phyloP scores from a whole-genome alignment of 345 rosid species.

The Eutrema yunnanense region DNA sequence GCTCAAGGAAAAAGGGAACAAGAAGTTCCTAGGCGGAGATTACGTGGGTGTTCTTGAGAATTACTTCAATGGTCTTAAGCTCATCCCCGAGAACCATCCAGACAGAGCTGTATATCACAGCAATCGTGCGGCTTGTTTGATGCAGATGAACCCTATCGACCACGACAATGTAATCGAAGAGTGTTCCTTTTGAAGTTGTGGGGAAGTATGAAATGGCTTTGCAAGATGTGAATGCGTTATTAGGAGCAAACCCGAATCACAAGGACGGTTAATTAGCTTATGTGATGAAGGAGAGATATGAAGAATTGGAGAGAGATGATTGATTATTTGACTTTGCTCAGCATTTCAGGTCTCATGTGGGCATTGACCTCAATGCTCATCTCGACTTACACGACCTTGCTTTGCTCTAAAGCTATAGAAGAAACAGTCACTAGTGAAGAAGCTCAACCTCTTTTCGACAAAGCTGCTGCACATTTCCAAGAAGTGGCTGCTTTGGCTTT shows the following conservation, averaged over 20 bases:
- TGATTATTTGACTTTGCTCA: slow-evolving; percentile 97
- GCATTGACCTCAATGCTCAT: slow-evolving; percentile 96
- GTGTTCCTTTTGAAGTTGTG: slow-evolving; percentile 64
- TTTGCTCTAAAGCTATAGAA: slow-evolving; percentile 91
- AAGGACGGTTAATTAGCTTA: slow-evolving; percentile 42
- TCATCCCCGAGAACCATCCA: slow-evolving; percentile 68
- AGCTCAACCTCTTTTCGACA: slow-evolving; percentile 79
- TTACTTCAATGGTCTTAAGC: slow-evolving; percentile 64
- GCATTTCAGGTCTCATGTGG: slow-evolving; percentile 79
- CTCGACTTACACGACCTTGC: slow-evolving; percentile 84
- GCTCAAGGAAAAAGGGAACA: slow-evolving; percentile 97
- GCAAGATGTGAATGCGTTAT: slow-evolving; percentile 70
- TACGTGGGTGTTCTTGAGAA: slow-evolving; percentile 77
- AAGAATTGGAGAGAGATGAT: slow-evolving; percentile 94
- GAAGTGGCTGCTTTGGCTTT: slow-evolving; percentile 96
- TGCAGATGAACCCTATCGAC: slow-evolving; percentile 94
- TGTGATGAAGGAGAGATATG: background rate
- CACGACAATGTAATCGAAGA: slow-evolving; percentile 77
- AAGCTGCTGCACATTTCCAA: slow-evolving; percentile 90
- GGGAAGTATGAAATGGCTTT: slow-evolving; percentile 79
- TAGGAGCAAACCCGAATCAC: slow-evolving; percentile 67
- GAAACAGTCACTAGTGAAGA: slow-evolving; percentile 90
- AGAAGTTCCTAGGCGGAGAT: slow-evolving; percentile 68
- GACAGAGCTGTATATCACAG: slow-evolving; percentile 91
- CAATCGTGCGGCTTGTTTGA: slow-evolving; percentile 91